phyloP scores from a whole-genome alignment of 225 moss, liverwort and hornwort species.

The Pleurozium schreberi region DNA sequence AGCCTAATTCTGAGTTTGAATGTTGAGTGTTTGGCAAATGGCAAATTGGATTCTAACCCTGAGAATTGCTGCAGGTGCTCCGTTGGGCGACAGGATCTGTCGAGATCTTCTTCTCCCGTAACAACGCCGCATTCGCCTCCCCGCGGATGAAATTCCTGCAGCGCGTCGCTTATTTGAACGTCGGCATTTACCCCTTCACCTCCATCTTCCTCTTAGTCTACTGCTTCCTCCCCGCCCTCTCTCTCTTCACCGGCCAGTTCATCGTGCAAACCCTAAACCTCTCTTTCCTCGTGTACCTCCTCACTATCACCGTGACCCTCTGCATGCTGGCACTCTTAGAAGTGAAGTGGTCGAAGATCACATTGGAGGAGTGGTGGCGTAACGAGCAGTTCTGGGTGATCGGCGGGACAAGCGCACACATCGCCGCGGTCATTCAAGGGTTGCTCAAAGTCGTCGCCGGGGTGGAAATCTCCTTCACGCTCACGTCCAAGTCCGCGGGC shows the following conservation, averaged over 20 bases:
- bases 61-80: slow-evolving; percentile 17
- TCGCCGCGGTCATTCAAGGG: slow-evolving; percentile 65
- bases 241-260: slow-evolving; percentile 68
- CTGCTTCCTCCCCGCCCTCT: slow-evolving; percentile 73
- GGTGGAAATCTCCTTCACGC: slow-evolving; percentile 72
- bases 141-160: slow-evolving; percentile 64
- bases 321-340: slow-evolving; percentile 61
- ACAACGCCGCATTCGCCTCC: slow-evolving; percentile 56
- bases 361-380: slow-evolving; percentile 72
- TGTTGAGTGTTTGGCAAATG: not conserved
- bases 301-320: slow-evolving; percentile 53
- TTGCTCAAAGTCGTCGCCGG: slow-evolving; percentile 61
- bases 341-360: slow-evolving; percentile 67
- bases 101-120: slow-evolving; percentile 71
- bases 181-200: slow-evolving; percentile 72
- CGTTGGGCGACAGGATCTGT: slow-evolving; percentile 76
- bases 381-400: slow-evolving; percentile 86
- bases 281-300: slow-evolving; percentile 56
- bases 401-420: slow-evolving; percentile 68
- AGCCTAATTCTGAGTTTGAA: not conserved
- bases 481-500: slow-evolving; percentile 51
- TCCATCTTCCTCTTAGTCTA: slow-evolving; percentile 66
- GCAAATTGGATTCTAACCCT: not conserved
- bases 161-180: slow-evolving; percentile 59
- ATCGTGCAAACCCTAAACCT: slow-evolving; percentile 58